A percentile compares a stretch with the other conserved stretches of the same genome.
phyloP scores from a whole-genome alignment of 208 protist species.

The Angomonas ambiguus region DNA sequence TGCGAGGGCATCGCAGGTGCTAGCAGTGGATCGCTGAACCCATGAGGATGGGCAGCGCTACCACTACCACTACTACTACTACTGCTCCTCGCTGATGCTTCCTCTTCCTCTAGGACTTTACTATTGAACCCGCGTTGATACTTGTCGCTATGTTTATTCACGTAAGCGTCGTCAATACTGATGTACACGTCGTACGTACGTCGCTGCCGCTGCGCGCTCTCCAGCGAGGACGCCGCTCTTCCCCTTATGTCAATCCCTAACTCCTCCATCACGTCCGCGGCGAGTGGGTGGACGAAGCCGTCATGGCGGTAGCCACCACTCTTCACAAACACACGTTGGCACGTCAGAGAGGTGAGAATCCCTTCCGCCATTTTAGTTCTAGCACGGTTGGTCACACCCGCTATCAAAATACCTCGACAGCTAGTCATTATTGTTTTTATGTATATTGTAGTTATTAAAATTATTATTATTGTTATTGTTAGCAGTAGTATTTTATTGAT shows the following conservation, averaged over 20 bases:
- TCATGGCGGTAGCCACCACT: constrained; percentile 63
- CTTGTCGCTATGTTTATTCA: constrained; percentile 29
- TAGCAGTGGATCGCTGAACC: constrained; percentile 38
- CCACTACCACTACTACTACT: neutral
- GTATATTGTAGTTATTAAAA: too few relatives aligned
- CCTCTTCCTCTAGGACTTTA: neutral
- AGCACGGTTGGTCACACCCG: constrained; percentile 62
- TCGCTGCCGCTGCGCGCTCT: constrained; percentile 47
- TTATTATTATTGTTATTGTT: too few relatives aligned
- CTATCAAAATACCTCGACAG: constrained; percentile 76
- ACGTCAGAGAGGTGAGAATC: constrained; percentile 52
- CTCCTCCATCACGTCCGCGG: constrained; percentile 44
- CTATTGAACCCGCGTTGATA: too few relatives aligned
- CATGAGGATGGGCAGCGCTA: neutral
- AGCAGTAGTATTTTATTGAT: too few relatives aligned
- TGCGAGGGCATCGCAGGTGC: constrained; percentile 56
- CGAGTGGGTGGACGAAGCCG: constrained; percentile 57
- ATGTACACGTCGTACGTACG: constrained; percentile 84
- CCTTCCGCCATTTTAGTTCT: constrained; percentile 86
- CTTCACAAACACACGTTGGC: constrained; percentile 51
- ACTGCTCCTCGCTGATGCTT: neutral
- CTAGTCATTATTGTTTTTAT: constrained; percentile 36
- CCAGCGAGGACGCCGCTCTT: constrained; percentile 54
- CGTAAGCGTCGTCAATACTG: constrained; percentile 65
- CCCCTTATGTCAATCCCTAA: constrained; percentile 45